Percentiles rank a stretch among this genome's conserved stretches.
phyloP scores from a whole-genome alignment of 2,329 filamentous ascomycete genomes.

The Uncinocarpus reesii region DNA sequence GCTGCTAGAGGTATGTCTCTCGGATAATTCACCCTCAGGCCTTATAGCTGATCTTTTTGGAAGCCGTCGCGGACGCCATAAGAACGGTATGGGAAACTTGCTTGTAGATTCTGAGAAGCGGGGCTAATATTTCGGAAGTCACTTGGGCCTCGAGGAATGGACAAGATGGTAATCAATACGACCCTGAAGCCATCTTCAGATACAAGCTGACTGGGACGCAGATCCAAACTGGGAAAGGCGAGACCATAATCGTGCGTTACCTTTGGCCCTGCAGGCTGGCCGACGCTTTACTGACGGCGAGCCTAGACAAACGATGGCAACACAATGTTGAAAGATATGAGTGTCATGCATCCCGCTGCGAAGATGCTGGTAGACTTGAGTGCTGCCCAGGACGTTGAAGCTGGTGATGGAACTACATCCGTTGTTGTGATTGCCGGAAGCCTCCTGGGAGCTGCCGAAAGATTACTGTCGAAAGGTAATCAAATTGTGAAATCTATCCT shows the following conservation, averaged over 20 bases:
- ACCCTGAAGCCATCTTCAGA: neutral
- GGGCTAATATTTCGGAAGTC: constrained; percentile 47
- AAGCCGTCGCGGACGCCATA: constrained; percentile 94
- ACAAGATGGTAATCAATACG: constrained; percentile 63
- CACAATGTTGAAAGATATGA: constrained; percentile 98
- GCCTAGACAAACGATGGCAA: constrained; percentile 85
- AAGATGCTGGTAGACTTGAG: constrained; percentile 98
- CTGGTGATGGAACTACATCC: constrained; percentile 94
- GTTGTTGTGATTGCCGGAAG: constrained; percentile 97
- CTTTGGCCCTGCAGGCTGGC: neutral
- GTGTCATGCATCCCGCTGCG: constrained; percentile 96
- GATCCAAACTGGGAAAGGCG: constrained; percentile 91
- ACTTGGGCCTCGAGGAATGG: constrained; percentile 91
- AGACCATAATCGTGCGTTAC: constrained; percentile 69
- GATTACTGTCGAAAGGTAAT: constrained; percentile 69
- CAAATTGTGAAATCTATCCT: neutral
- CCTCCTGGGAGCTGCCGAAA: constrained; percentile 84
- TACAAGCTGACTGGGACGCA: constrained; percentile 20
- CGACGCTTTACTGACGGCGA: constrained; percentile 17
- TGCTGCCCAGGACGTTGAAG: constrained; percentile 94
- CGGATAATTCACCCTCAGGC: neutral
- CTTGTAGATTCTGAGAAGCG: constrained; percentile 19
- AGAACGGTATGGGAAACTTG: constrained; percentile 53
- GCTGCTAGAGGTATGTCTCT: constrained; percentile 69
- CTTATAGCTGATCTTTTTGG: constrained; percentile 21